Evolutionary conservation across 169 alveolate genomes (phyloP).

Genomic region (Plasmodium knowlesi): DNA sequence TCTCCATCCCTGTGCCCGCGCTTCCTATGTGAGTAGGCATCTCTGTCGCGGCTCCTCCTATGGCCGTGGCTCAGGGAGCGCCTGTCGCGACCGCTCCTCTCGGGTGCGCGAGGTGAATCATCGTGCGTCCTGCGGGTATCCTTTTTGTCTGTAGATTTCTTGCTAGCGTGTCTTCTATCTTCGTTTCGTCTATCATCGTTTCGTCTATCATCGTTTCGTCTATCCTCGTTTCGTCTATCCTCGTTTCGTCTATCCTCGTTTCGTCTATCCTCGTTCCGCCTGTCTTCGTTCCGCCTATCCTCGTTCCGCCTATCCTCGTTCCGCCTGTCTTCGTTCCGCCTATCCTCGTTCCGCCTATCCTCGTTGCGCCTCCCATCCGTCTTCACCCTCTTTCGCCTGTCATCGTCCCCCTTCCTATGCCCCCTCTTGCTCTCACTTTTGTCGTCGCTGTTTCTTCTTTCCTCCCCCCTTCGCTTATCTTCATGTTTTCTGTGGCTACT

Average conservation of each 20-base stretch:
- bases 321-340: background rate
- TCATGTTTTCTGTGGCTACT: constrained; percentile 22
- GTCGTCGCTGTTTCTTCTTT: constrained; percentile 6
- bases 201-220: too few relatives aligned
- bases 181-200: background rate
- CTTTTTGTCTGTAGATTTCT: constrained; percentile 11
- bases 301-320: background rate
- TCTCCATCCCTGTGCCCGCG: background rate
- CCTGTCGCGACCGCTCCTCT: constrained; percentile 28
- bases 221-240: background rate
- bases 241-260: constrained; percentile 15
- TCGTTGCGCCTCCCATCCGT: constrained; percentile 5
- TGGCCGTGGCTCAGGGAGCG: constrained; percentile 16
- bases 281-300: constrained; percentile 25
- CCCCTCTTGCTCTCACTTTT: constrained; percentile 4
- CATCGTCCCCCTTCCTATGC: constrained; percentile 7
- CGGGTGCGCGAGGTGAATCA: background rate
- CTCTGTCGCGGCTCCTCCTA: background rate
- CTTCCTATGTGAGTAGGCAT: background rate
- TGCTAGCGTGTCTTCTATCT: background rate
- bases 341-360: background rate
- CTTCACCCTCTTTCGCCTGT: constrained; percentile 34
- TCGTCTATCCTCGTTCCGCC: constrained; percentile 19
- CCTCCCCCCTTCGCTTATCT: background rate
- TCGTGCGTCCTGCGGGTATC: constrained; percentile 8